A percentile compares a stretch with the other conserved stretches of the same genome.
Conservation (phyloP, 306 rosid genomes). For the Hippophae gyantsensis region DNA sequence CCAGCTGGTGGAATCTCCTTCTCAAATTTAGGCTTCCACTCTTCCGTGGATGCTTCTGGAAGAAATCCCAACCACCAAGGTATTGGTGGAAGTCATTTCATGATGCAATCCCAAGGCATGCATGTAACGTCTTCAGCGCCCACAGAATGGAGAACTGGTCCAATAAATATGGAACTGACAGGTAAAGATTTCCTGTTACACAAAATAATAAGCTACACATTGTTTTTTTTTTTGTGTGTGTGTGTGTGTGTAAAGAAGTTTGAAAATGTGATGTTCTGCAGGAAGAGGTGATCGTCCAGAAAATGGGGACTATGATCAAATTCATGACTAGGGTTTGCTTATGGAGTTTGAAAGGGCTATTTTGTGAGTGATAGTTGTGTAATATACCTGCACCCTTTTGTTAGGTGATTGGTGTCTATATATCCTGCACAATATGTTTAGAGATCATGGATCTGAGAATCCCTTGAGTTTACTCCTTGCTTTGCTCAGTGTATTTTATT, state of each 20-base stretch:
- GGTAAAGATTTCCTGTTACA: conserved; percentile 28
- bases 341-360: conserved; percentile 15
- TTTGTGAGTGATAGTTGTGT: conserved; percentile 31
- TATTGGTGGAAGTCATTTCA: conserved; percentile 63
- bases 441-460: too few relatives aligned
- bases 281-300: conserved; percentile 53
- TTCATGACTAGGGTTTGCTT: conserved; percentile 33
- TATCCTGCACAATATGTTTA: too few relatives aligned
- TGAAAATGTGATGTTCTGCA: conserved; percentile 16
- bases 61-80: conserved; percentile 60
- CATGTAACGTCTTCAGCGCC: conserved; percentile 44
- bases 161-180: conserved; percentile 49
- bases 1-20: conserved; percentile 44
- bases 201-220: too few relatives aligned
- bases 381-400: too few relatives aligned
- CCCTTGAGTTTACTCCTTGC: too few relatives aligned
- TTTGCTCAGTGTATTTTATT: too few relatives aligned
- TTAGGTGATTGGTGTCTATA: not conserved
- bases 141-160: conserved; percentile 65
- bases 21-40: conserved; percentile 50
- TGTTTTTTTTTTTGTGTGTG: too few relatives aligned
- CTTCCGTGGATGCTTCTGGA: conserved; percentile 47
- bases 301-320: conserved; percentile 57
- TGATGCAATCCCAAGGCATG: conserved; percentile 65
- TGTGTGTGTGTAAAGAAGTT: not conserved